These are phyloP conservation scores for Collybiopsis luxurians DNA, from an alignment of 768 basidiomycete species.

Conservation along the genomic window DNA sequence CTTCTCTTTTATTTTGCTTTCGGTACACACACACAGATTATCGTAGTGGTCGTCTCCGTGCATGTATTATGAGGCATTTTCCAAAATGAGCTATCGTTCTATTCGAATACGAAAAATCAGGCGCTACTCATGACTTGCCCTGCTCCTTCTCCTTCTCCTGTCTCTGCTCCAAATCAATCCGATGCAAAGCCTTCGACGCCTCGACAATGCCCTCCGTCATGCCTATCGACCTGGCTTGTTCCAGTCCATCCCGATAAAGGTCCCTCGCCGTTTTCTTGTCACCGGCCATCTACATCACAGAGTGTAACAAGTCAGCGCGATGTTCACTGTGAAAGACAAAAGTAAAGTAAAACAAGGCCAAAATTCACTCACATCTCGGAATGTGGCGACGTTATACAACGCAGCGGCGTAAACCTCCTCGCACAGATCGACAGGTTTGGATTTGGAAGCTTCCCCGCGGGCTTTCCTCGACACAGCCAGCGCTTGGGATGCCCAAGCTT, in stretches of 20 bases:
- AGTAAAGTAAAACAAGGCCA: not conserved
- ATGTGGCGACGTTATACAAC: slow-evolving; percentile 58
- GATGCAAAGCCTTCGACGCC: slow-evolving; percentile 22
- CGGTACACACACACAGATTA: too few species aligned
- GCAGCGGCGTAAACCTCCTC: slow-evolving; percentile 55
- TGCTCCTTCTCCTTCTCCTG: too few species aligned
- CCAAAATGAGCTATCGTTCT: too few species aligned
- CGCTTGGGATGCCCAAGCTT: slow-evolving; percentile 60
- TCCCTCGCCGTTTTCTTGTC: slow-evolving; percentile 33
- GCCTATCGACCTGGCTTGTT: slow-evolving; percentile 35
- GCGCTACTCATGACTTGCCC: not conserved
- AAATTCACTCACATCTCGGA: slow-evolving; percentile 44
- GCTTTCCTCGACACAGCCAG: slow-evolving; percentile 27
- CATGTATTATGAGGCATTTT: too few species aligned
- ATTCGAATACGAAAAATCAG: too few species aligned
- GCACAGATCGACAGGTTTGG: slow-evolving; percentile 36
- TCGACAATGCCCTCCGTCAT: slow-evolving; percentile 29
- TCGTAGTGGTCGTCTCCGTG: too few species aligned
- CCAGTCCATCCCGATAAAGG: slow-evolving; percentile 29
- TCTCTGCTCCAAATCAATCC: not conserved
- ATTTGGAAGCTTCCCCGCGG: slow-evolving; percentile 20
- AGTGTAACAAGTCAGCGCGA: too few species aligned
- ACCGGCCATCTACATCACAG: too few species aligned
- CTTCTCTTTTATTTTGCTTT: too few species aligned
- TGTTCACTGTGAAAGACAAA: not conserved